Evolutionary conservation across 441 rosid species (phyloP).

Genomic region (Jatropha podagrica): DNA sequence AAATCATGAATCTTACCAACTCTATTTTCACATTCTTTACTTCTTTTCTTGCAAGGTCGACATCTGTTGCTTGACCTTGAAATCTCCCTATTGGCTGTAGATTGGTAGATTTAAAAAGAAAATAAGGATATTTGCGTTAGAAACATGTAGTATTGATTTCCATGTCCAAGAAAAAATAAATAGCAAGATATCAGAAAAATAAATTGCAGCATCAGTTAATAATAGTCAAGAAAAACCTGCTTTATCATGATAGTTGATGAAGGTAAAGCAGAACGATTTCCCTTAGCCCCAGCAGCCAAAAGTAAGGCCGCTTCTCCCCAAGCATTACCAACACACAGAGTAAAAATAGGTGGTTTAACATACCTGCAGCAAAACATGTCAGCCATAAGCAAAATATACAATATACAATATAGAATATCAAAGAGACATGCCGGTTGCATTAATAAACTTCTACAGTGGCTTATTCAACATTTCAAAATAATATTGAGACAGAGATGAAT

Average conservation of each 20-base stretch:
- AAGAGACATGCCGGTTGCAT: neutral
- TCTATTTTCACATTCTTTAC: constrained; percentile 61
- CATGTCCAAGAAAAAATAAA: neutral
- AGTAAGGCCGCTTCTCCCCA: constrained; percentile 99
- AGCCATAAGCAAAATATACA: constrained; percentile 15
- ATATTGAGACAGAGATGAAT: neutral
- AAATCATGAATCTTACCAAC: constrained; percentile 52
- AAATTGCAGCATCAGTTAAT: constrained; percentile 19
- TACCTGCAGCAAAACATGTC: constrained; percentile 44
- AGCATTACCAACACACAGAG: constrained; percentile 93
- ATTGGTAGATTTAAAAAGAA: constrained; percentile 21
- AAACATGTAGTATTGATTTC: constrained; percentile 2
- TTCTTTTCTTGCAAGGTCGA: constrained; percentile 76
- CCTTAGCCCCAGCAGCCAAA: constrained; percentile 87
- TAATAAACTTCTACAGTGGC: neutral
- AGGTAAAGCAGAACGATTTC: constrained; percentile 86
- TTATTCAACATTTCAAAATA: neutral
- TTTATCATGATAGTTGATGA: constrained; percentile 91
- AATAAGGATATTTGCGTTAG: neutral
- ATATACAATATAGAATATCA: constrained; percentile 4
- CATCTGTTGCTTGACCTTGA: constrained; percentile 93
- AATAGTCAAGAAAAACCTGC: constrained; percentile 52
- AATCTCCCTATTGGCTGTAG: constrained; percentile 85
- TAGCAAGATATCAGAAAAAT: constrained; percentile 6
- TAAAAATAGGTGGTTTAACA: constrained; percentile 80